A percentile compares a stretch with the other conserved stretches of the same genome.
Evolutionary conservation across 305 asterid genomes (phyloP).

Genomic region (Caryopteris hybrid): DNA sequence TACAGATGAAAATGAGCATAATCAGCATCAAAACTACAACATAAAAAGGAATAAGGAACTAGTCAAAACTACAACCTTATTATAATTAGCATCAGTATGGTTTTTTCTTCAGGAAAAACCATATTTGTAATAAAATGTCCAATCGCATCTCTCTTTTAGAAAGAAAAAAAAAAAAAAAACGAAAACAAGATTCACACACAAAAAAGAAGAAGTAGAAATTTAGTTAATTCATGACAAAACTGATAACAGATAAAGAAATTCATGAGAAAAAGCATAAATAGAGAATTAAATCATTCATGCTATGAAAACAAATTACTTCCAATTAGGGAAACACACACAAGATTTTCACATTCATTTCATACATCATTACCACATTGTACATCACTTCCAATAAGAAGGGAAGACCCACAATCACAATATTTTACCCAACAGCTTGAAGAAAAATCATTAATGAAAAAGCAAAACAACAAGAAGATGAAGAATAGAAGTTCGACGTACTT

Average conservation of each 20-base stretch:
- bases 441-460: slow-evolving; percentile 1
- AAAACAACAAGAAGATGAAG: background rate
- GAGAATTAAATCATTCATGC: background rate
- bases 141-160: background rate
- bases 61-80: background rate
- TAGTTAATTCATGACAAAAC: background rate
- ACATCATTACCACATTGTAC: background rate
- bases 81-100: background rate
- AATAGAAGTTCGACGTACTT: slow-evolving; percentile 48
- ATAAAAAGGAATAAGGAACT: background rate
- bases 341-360: no score
- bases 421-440: background rate
- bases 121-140: background rate
- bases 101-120: background rate
- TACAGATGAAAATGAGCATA: background rate
- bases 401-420: background rate
- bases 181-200: background rate
- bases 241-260: no score
- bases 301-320: background rate
- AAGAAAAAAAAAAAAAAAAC: background rate
- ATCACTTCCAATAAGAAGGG: background rate
- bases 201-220: background rate
- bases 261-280: no score
- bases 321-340: background rate
- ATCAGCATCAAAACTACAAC: no score